Conservation (phyloP, 768 basidiomycete genomes). For the Gelatoporia subvermispora region DNA sequence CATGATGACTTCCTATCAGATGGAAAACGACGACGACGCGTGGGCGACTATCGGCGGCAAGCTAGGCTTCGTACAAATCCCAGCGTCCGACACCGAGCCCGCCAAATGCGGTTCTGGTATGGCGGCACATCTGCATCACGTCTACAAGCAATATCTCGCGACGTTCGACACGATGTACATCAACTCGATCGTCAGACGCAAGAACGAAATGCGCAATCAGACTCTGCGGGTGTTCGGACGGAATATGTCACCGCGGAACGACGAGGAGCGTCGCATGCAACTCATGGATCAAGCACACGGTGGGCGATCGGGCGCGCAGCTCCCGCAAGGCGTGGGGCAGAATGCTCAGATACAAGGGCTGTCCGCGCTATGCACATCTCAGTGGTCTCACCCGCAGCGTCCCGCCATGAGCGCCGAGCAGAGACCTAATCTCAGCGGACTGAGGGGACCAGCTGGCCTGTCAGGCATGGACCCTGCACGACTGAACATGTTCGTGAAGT, state of each 20-base stretch:
- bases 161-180: conserved; percentile 46
- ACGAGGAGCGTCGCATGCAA: no score
- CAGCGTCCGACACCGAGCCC: conserved; percentile 51
- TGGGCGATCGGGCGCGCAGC: no score
- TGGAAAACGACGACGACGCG: conserved; percentile 31
- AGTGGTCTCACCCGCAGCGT: no score
- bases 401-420: no score
- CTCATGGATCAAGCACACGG: no score
- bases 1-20: no score
- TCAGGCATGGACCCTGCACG: conserved; percentile 29
- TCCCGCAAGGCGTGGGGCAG: no score
- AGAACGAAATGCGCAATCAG: not conserved
- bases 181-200: conserved; percentile 1
- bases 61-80: conserved; percentile 62
- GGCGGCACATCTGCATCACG: conserved; percentile 53
- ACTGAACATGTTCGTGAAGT: conserved; percentile 42
- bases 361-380: no score
- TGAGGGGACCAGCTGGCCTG: no score
- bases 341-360: no score
- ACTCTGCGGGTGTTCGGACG: not conserved
- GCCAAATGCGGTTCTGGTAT: conserved; percentile 56
- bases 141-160: conserved; percentile 55
- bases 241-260: no score
- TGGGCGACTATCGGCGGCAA: conserved; percentile 68
- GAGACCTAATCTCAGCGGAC: no score